Base-by-base conservation (phyloP, 2,329 filamentous ascomycete species). In the Cryphonectria radicalis region DNA sequence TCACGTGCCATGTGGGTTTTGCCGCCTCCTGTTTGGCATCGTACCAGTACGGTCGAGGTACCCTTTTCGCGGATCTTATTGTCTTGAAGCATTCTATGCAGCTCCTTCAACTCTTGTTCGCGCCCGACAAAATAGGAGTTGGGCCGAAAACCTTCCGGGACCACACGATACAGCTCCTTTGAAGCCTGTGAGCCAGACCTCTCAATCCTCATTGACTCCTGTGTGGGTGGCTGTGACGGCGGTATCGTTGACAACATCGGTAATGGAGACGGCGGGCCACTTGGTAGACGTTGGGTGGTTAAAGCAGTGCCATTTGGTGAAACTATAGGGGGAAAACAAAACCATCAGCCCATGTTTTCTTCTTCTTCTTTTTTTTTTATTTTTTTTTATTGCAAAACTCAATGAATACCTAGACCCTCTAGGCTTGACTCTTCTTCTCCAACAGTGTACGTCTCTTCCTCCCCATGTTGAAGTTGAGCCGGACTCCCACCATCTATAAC, bases 1-100 rank as follows among this genome's bases (percentile, higher is more conserved):
- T 93, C 85, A 4, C 91, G 85, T 40, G 90, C 90, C 19, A 93
- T 81, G 75, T 92, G 90, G 1, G 89, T 90, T 79, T 93, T 93
- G 2, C 91, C 91, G 19, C 88, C 88, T 1, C 91, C 91, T 1
- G 90, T 88, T 55, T 90, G 86, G 50, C 88, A 89, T 73, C 88
- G 87, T 14, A 93, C 85, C 11, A 93, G 80, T 1, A 91, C 89
- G 1, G 90, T 88, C 35, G 87, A 87, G 0, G 90, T 89, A 22
- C 90, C 89, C 63, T 87, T 80, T 10, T 84, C 82, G 53, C 89
- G 82, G 74, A 85, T 85, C 74, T 85, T 85, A 40, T 83, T 82
- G 74, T 90, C 88, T 75, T 85, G 88, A 4, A 93, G 80, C 76
- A 90, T 86, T 66, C 80, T 82, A 75, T 92, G 89, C 35, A 93